A percentile compares a stretch with the other conserved stretches of the same genome.
Conservation (phyloP, 2,329 filamentous ascomycete species). For the Fusarium sp. region DNA sequence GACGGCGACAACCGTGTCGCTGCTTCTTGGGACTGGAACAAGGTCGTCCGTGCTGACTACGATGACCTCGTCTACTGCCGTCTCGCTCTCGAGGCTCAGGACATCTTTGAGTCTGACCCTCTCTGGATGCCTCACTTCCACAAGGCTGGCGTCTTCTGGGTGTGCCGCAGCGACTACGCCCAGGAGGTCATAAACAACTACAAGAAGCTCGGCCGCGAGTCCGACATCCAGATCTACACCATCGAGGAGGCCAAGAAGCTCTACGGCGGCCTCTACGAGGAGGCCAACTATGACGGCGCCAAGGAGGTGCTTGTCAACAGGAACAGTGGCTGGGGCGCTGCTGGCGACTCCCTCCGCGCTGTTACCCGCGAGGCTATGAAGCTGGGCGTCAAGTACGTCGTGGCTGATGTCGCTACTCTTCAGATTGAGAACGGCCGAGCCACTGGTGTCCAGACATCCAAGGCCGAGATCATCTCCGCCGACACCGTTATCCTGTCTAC, state of each 20-base stretch:
- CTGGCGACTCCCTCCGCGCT: slow-evolving; percentile 65
- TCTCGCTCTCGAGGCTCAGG: slow-evolving; percentile 73
- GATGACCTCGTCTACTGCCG: slow-evolving; percentile 70
- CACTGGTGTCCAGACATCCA: slow-evolving; percentile 60
- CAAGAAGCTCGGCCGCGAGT: slow-evolving; percentile 54
- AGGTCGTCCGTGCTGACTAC: slow-evolving; percentile 41
- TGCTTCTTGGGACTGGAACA: slow-evolving; percentile 70
- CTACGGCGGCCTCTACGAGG: slow-evolving; percentile 68
- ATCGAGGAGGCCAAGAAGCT: slow-evolving; percentile 59
- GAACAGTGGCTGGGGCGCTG: slow-evolving; percentile 72
- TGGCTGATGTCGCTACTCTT: slow-evolving; percentile 61
- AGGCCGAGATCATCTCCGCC: slow-evolving; percentile 59
- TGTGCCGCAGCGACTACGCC: slow-evolving; percentile 63
- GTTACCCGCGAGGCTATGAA: slow-evolving; percentile 64
- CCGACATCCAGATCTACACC: slow-evolving; percentile 57
- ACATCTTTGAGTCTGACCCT: slow-evolving; percentile 67
- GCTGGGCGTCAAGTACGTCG: slow-evolving; percentile 69
- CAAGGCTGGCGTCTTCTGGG: slow-evolving; percentile 68
- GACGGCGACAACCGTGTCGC: slow-evolving; percentile 62
- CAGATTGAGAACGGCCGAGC: slow-evolving; percentile 60
- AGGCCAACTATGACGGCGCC: slow-evolving; percentile 68
- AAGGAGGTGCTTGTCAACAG: slow-evolving; percentile 70
- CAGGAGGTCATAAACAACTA: slow-evolving; percentile 66
- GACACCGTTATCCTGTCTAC: slow-evolving; percentile 65
- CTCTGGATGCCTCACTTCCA: slow-evolving; percentile 68